phyloP scores from a whole-genome alignment of 148 eudicot genomes.

The Camellia granthamiana region DNA sequence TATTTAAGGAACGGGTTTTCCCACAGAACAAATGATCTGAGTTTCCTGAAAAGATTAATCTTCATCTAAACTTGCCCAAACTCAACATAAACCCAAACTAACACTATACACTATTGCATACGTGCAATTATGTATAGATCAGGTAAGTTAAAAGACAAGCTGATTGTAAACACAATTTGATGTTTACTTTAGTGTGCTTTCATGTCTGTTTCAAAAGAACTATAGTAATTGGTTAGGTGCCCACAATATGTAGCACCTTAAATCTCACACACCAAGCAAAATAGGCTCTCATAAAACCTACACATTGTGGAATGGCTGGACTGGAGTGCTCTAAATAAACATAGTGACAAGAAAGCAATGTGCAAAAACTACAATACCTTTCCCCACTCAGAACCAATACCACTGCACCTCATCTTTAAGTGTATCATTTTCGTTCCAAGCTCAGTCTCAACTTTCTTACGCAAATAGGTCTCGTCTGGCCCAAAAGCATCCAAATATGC shows the following conservation, averaged over 20 bases:
- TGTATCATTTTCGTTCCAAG: constrained; percentile 87
- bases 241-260: not conserved
- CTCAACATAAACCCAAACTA: not conserved
- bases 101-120: not conserved
- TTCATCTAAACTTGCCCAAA: not conserved
- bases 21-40: not conserved
- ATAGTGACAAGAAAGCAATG: not conserved
- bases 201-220: not conserved
- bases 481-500: constrained; percentile 84
- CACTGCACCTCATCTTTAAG: constrained; percentile 91
- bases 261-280: not conserved
- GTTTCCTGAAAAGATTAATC: not conserved
- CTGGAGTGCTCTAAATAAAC: not conserved
- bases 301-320: not conserved
- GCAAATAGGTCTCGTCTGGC: constrained; percentile 73
- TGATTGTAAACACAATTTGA: not conserved
- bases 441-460: constrained; percentile 76
- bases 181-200: not conserved
- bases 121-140: not conserved
- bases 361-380: constrained; percentile 50
- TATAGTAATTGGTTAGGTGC: not conserved
- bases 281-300: not conserved
- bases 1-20: not conserved
- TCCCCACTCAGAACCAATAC: constrained; percentile 84
- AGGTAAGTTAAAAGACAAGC: not conserved